Evolutionary conservation across 225 moss, liverwort and hornwort genomes (phyloP).

Genomic region (Neckera pumila): DNA sequence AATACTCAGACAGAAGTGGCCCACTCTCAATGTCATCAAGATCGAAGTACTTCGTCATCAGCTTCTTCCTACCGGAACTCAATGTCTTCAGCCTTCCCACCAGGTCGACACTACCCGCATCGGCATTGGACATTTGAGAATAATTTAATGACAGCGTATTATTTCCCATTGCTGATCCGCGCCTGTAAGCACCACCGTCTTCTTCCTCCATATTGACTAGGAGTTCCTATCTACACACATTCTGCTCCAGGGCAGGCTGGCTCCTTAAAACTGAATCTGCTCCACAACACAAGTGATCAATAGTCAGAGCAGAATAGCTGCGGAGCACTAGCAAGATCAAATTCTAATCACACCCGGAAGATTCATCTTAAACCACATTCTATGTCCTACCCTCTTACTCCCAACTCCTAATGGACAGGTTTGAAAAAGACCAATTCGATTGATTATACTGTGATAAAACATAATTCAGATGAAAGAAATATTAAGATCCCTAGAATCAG

Average conservation of each 20-base stretch:
- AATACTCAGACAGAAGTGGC: constrained; percentile 36
- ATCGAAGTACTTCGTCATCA: constrained; percentile 49
- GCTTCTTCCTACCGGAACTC: constrained; percentile 30
- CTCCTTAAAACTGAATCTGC: not conserved
- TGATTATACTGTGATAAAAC: not conserved
- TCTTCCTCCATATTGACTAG: constrained; percentile 20
- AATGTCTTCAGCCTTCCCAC: constrained; percentile 30
- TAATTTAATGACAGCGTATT: constrained; percentile 5
- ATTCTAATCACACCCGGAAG: not conserved
- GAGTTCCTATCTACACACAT: not conserved
- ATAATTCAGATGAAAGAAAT: not conserved
- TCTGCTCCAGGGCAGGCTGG: not conserved
- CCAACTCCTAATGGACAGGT: not conserved
- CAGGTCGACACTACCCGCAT: constrained; percentile 18
- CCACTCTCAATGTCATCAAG: constrained; percentile 31
- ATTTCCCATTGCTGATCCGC: not conserved
- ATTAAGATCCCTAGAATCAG: not conserved
- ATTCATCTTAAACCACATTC: not conserved
- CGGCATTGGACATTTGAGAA: constrained; percentile 6
- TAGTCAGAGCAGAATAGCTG: not conserved
- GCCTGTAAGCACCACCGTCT: not conserved
- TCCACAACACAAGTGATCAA: not conserved
- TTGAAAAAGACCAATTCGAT: not conserved
- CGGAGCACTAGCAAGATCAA: not conserved
- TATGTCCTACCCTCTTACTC: not conserved